Conservation (phyloP, 148 eudicot species). For the Nepenthes gracilis region DNA sequence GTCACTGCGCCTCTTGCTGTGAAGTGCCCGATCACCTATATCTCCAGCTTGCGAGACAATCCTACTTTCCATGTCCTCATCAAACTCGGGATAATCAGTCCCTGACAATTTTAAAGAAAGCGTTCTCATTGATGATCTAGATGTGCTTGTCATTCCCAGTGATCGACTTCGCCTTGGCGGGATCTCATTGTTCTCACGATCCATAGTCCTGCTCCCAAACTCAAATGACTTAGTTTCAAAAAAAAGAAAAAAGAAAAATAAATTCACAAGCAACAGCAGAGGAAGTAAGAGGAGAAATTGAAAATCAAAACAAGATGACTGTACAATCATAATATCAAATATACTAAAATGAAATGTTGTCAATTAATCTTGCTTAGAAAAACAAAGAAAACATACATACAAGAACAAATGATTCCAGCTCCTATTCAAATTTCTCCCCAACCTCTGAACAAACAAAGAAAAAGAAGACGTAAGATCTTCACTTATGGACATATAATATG, state of each 20-base stretch:
- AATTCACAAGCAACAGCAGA: too few species aligned
- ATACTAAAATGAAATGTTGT: too few species aligned
- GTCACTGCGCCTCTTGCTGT: constrained; percentile 31
- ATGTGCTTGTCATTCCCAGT: constrained; percentile 23
- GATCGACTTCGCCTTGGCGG: constrained; percentile 25
- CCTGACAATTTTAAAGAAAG: constrained; percentile 28
- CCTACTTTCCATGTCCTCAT: constrained; percentile 45
- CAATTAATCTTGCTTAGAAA: too few species aligned
- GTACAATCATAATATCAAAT: too few species aligned
- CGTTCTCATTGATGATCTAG: constrained; percentile 36
- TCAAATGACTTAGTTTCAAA: background rate
- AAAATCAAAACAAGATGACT: too few species aligned
- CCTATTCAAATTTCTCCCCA: too few species aligned
- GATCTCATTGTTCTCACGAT: constrained; percentile 17
- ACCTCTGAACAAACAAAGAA: too few species aligned
- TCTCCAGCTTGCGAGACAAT: constrained; percentile 72
- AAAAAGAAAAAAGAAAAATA: background rate
- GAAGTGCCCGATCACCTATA: constrained; percentile 56
- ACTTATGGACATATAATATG: too few species aligned
- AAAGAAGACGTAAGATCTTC: too few species aligned
- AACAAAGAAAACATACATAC: too few species aligned
- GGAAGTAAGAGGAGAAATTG: too few species aligned
- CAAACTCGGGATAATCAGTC: constrained; percentile 10
- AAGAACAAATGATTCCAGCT: too few species aligned
- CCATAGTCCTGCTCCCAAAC: constrained; percentile 18